phyloP scores from a whole-genome alignment of 208 protist genomes.

The Crithidia mellificae region DNA sequence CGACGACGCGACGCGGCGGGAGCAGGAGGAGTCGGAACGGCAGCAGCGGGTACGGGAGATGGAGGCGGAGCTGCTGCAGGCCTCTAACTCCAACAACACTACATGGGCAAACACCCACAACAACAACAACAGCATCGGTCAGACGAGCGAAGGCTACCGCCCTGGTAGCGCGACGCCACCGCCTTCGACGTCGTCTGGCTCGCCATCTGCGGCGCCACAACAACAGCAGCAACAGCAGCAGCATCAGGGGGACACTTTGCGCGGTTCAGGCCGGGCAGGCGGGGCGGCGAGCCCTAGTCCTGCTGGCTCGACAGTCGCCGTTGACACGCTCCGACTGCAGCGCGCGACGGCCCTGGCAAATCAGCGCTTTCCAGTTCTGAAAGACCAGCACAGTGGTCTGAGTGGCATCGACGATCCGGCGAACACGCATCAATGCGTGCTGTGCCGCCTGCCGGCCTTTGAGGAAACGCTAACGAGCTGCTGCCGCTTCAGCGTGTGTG shows the following conservation, averaged over 20 bases:
- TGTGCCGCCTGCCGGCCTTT: constrained; percentile 68
- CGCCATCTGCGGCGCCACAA: neutral
- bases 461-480: constrained; percentile 43
- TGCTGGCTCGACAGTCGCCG: neutral
- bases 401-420: constrained; percentile 17
- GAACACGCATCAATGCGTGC: constrained; percentile 52
- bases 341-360: constrained; percentile 53
- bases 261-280: neutral
- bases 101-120: neutral
- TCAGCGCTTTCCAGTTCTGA: constrained; percentile 63
- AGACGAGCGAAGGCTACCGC: neutral
- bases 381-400: constrained; percentile 20
- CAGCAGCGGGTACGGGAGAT: constrained; percentile 43
- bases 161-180: neutral
- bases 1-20: constrained; percentile 34
- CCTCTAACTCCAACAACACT: neutral
- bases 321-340: constrained; percentile 44
- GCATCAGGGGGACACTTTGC: constrained; percentile 2
- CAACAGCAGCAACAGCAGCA: no score
- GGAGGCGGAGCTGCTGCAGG: constrained; percentile 42
- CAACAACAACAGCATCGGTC: no score
- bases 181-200: neutral
- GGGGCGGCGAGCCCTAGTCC: no score
- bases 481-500: constrained; percentile 62
- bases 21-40: constrained; percentile 36